Evolutionary conservation across 176 grass and related monocot species (phyloP).

Genomic region (Aegilops tauschii): DNA sequence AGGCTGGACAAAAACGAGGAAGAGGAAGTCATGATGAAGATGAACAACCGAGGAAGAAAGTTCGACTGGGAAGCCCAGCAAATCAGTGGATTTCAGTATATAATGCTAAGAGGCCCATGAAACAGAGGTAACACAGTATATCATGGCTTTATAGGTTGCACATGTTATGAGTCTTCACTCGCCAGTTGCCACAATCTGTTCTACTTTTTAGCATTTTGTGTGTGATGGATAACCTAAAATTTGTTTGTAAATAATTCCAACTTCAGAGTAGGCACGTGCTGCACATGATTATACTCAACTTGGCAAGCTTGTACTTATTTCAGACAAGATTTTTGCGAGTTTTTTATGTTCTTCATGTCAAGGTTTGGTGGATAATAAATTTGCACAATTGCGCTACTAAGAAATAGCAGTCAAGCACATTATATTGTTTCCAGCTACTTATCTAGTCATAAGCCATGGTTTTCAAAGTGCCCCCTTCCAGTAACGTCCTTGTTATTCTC

Average conservation of each 20-base stretch:
- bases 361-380: slow-evolving; percentile 19
- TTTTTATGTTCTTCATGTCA: slow-evolving; percentile 4
- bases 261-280: not conserved
- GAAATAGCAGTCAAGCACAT: not conserved
- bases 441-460: not conserved
- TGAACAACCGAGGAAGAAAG: slow-evolving; percentile 96
- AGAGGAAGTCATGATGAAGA: slow-evolving; percentile 93
- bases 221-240: not conserved
- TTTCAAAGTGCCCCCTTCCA: slow-evolving; percentile 5
- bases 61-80: slow-evolving; percentile 90
- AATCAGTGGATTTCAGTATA: slow-evolving; percentile 99
- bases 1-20: slow-evolving; percentile 97
- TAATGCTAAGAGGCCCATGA: slow-evolving; percentile 93
- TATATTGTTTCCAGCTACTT: slow-evolving; percentile 19
- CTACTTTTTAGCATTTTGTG: not conserved
- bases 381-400: not conserved
- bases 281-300: not conserved
- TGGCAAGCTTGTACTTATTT: not conserved
- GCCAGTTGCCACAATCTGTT: not conserved
- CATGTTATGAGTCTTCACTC: not conserved
- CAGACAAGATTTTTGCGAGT: not conserved
- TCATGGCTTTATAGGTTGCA: not conserved
- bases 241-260: not conserved
- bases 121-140: slow-evolving; percentile 75
- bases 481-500: not conserved